Evolutionary conservation across 345 rosid species (phyloP), one percentile per base, ranked within the genome.

Genomic region (Salix caprea): DNA sequence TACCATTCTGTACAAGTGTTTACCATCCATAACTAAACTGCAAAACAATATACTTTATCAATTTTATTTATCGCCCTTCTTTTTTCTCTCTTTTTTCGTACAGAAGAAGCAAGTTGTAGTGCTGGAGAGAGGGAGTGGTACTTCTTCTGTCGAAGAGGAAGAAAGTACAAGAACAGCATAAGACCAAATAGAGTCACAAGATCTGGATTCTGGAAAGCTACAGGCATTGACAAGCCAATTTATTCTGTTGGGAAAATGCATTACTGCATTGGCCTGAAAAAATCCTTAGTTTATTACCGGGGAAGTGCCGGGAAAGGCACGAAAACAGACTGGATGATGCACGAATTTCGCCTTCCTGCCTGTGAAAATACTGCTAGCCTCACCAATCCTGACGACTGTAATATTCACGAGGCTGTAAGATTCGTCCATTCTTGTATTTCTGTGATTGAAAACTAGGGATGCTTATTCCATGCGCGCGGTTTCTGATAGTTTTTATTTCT

Each of bases 201-300:
- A 48, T 80, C 80, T 7, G 91, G 91, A 42, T 88, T 85, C 65
- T 88, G 91, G 91, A 88, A 88, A 83, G 91, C 91, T 7, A 88
- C 91, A 3, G 91, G 91, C 0, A 85, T 85, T 48, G 91, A 88
- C 80, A 85, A 84, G 78, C 75, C 80, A 14, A 82, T 88, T 40
- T 70, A 77, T n/a, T 69, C 82, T 23, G 58, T 5, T 6, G 70
- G 44, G 34, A 70, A 61, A 71, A 23, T 44, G 50, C 69, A 83
- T 36, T 65, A 65, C 58, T 75, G 86, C 73, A 75, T 88, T 58
- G 88, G 91, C 24, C 77, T 86, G 67, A 86, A 85, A 77, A 88
- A 86, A 69, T 84, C 89, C 26, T 70, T 88, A 15, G 89, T 88
- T 39, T 88, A 84, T 67, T 83, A 88, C 74, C 65, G 81, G 12